Percentiles rank a stretch among this genome's conserved stretches.
These are phyloP conservation scores for Entomortierella parvispora DNA, from an alignment of 192 early-diverging fungal species.

Conservation along the genomic window DNA sequence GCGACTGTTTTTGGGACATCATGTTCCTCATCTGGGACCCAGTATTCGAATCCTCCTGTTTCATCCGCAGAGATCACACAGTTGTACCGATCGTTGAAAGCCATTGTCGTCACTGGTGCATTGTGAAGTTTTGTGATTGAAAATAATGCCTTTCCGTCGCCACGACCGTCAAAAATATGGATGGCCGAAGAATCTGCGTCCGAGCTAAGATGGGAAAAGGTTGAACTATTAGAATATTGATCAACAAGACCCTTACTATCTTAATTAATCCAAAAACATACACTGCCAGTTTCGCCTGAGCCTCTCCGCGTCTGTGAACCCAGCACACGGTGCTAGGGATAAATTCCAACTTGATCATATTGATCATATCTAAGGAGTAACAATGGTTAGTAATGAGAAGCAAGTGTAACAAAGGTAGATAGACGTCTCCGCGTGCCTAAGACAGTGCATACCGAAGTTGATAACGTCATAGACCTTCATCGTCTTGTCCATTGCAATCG, in stretches of 20 bases:
- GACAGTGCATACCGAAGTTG: slow-evolving; percentile 81
- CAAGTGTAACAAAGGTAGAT: background rate
- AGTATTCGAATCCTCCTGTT: slow-evolving; percentile 95
- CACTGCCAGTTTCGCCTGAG: slow-evolving; percentile 84
- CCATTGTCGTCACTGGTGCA: slow-evolving; percentile 81
- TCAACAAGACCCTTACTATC: background rate
- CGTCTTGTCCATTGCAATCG: slow-evolving; percentile 82
- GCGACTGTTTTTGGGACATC: slow-evolving; percentile 68
- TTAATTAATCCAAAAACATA: slow-evolving; percentile 50
- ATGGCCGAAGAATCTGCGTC: slow-evolving; percentile 77
- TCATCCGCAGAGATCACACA: slow-evolving; percentile 86
- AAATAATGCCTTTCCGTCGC: slow-evolving; percentile 68
- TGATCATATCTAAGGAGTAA: slow-evolving; percentile 88
- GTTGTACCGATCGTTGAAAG: slow-evolving; percentile 81
- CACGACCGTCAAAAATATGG: slow-evolving; percentile 86
- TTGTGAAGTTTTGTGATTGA: slow-evolving; percentile 74
- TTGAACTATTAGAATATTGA: background rate
- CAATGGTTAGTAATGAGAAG: background rate
- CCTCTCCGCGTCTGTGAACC: slow-evolving; percentile 86
- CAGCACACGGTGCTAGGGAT: slow-evolving; percentile 84
- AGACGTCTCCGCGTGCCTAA: no score
- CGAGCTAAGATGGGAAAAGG: slow-evolving; percentile 60
- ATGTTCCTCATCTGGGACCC: slow-evolving; percentile 77
- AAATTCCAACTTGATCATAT: slow-evolving; percentile 86
- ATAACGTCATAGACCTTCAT: slow-evolving; percentile 96